Evolutionary conservation across 1,284 basidiomycete species (phyloP).

Genomic region (Cryptococcus floricola): DNA sequence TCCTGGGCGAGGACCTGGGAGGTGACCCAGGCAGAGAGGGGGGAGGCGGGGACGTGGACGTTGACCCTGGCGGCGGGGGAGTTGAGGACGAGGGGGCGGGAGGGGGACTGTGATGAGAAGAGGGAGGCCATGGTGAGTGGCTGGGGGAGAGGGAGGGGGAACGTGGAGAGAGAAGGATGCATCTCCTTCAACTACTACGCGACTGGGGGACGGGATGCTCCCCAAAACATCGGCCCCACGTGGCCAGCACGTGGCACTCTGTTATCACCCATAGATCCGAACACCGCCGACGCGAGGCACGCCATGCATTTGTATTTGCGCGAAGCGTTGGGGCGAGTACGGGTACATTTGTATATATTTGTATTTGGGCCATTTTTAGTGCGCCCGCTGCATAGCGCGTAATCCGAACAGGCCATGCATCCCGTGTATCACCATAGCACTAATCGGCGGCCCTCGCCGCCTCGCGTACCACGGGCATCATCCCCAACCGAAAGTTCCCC

Average conservation of each 20-base stretch:
- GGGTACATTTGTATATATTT: background rate
- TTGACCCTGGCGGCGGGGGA: conserved; percentile 54
- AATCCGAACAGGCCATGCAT: too few relatives aligned
- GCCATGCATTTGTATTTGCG: background rate
- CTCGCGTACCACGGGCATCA: background rate
- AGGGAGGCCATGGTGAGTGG: conserved; percentile 39
- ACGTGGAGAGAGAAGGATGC: background rate
- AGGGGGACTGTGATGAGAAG: conserved; percentile 37
- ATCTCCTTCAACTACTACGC: background rate
- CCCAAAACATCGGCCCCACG: conserved; percentile 1
- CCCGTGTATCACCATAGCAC: too few relatives aligned
- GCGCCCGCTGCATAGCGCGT: too few relatives aligned
- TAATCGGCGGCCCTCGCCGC: too few relatives aligned
- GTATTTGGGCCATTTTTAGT: background rate
- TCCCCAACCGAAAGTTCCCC: conserved; percentile 2
- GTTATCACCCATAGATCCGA: conserved; percentile 3
- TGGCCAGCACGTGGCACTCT: background rate
- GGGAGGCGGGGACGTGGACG: conserved; percentile 72
- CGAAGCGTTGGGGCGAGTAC: background rate
- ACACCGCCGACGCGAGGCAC: conserved; percentile 6
- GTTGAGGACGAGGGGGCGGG: conserved; percentile 50
- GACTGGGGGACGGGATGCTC: background rate
- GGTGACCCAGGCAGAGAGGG: conserved; percentile 74
- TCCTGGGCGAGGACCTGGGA: conserved; percentile 84
- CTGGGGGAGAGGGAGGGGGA: background rate